Conservation (phyloP, 2,329 filamentous ascomycete genomes). For the Arthrinium puccinioides region DNA sequence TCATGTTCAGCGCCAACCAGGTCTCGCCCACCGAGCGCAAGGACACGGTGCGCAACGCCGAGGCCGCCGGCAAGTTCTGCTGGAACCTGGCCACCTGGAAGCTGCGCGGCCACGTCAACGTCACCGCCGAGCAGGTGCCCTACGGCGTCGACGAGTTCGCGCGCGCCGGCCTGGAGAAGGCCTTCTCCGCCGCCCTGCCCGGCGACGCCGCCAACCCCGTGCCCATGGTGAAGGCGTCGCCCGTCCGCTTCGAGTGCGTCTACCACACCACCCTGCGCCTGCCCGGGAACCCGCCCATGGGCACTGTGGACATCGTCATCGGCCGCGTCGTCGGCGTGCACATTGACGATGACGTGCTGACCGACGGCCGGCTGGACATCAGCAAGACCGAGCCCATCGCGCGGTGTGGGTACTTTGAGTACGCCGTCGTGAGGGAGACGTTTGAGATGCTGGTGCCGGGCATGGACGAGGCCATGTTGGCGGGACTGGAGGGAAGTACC, state of each 20-base stretch:
- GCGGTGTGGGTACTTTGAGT: conserved; percentile 53
- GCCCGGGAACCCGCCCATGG: conserved; percentile 50
- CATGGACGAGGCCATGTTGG: conserved; percentile 16
- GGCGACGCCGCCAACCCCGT: conserved; percentile 24
- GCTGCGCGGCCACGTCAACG: conserved; percentile 48
- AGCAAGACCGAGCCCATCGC: conserved; percentile 52
- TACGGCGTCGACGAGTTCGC: conserved; percentile 48
- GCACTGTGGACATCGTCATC: conserved; percentile 49
- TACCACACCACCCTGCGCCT: conserved; percentile 47
- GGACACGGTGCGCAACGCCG: conserved; percentile 49
- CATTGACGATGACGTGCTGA: conserved; percentile 46
- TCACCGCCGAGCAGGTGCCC: conserved; percentile 41
- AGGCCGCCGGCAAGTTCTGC: conserved; percentile 46
- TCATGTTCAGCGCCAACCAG: conserved; percentile 56
- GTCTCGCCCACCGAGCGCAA: conserved; percentile 38
- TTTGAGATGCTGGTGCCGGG: conserved; percentile 52
- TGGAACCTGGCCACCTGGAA: conserved; percentile 54
- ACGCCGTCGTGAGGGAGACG: conserved; percentile 44
- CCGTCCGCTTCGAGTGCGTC: conserved; percentile 51
- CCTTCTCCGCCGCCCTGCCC: conserved; percentile 10
- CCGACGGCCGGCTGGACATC: conserved; percentile 47
- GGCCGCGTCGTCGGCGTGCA: conserved; percentile 50
- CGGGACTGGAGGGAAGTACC: conserved; percentile 1
- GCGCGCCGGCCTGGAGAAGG: conserved; percentile 40
- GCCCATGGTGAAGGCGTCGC: conserved; percentile 46